Base-by-base conservation (phyloP, 352 stramenopile species). In the Ophiocytium majus region DNA sequence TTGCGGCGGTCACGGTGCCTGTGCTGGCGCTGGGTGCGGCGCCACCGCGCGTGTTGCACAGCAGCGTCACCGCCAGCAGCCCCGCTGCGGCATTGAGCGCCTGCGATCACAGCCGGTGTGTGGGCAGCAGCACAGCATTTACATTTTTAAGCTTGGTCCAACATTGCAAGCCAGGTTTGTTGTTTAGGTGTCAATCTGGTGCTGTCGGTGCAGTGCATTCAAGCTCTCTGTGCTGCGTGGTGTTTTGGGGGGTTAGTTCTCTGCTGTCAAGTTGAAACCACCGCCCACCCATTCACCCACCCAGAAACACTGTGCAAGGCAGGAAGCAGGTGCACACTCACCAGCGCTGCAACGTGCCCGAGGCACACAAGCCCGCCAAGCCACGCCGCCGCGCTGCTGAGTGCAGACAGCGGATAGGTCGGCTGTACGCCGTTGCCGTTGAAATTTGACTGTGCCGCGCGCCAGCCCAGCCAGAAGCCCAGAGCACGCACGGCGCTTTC, bases 381-480 rank as follows among this genome's bases (percentile, higher is more conserved):
- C 5, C 35, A 78, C 32, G 5, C 66, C 66, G 66, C 17, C 5
- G 35, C 32, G 14, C 5, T 14, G 66, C 66, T 78, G 5, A 78
- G 35, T 17, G 5, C 32, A 14, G 66, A 78, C 35, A 78, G 35
- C 5, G 66, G 66, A 14, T 78, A 78, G 35, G 5, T 78, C 32
- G 66, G 66, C 35, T 43, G 35, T 17, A 78, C 35, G 66, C 66
- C 66, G 35, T 78, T 43, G 5, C 35, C 32, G 32, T 17, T 17
- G 14, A 78, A 17, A 14, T 78, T 78, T 5, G 66, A 14, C 32
- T 17, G 66, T 35, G 35, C 66, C 66, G 32, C 32, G 66, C 32
- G 32, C 66, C 66, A 78, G 5, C 66, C 66, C 5, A 78, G 5
- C 66, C 66, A 78, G 35, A 78, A 78, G 35, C 66, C 66, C 5